Evolutionary conservation across 1,284 basidiomycete genomes (phyloP).

Genomic region (Moesziomyces antarcticus): DNA sequence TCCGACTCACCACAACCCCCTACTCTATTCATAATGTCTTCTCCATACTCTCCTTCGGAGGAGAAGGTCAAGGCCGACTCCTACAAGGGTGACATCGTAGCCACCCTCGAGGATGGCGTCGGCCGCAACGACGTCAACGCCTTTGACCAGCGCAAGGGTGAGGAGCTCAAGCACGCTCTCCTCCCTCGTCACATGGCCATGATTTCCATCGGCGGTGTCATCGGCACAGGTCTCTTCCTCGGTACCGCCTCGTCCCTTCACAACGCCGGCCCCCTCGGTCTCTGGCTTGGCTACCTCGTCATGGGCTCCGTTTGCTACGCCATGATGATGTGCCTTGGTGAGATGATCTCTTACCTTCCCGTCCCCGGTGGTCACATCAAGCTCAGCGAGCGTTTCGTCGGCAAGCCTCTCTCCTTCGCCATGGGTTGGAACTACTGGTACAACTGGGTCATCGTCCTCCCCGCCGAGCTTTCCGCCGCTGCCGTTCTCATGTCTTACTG

Average conservation of each 20-base stretch:
- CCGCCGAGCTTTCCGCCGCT: slow-evolving; percentile 81
- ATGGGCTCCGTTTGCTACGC: slow-evolving; percentile 61
- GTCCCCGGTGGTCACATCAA: slow-evolving; percentile 80
- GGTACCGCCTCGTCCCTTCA: slow-evolving; percentile 75
- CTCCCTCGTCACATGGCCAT: slow-evolving; percentile 54
- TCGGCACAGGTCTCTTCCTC: slow-evolving; percentile 73
- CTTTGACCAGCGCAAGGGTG: slow-evolving; percentile 49
- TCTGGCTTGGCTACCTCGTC: slow-evolving; percentile 65
- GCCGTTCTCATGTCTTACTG: slow-evolving; percentile 83
- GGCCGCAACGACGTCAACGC: slow-evolving; percentile 24
- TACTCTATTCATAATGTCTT: slow-evolving; percentile 19
- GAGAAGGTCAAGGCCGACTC: slow-evolving; percentile 43
- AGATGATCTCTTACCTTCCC: slow-evolving; percentile 72
- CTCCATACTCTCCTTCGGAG: slow-evolving; percentile 23
- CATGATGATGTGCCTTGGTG: slow-evolving; percentile 69
- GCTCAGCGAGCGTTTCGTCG: slow-evolving; percentile 80
- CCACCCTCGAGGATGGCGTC: slow-evolving; percentile 46
- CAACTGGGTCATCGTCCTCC: slow-evolving; percentile 72
- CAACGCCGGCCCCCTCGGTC: slow-evolving; percentile 70
- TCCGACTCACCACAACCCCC: neutral
- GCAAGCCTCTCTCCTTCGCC: slow-evolving; percentile 76
- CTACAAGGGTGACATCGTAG: slow-evolving; percentile 26
- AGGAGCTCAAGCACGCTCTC: slow-evolving; percentile 54
- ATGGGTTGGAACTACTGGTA: slow-evolving; percentile 76
- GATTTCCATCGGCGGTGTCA: slow-evolving; percentile 51